phyloP scores from a whole-genome alignment of 192 early-diverging fungal genomes.

The Dissophora ornata region DNA sequence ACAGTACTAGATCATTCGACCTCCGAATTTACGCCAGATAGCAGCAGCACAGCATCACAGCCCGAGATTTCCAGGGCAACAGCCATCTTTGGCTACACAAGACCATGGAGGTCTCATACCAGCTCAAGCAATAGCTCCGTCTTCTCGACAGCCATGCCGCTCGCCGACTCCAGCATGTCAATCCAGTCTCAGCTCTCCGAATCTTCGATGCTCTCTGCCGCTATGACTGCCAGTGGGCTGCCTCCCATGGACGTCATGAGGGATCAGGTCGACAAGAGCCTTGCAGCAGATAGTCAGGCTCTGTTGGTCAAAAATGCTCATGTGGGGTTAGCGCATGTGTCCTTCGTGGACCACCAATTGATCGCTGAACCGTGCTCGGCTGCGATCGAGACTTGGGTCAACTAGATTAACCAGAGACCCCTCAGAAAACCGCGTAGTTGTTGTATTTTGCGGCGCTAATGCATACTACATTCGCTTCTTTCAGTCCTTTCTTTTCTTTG shows the following conservation, averaged over 20 bases:
- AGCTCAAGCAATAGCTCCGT: constrained; percentile 22
- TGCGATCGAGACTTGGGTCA: constrained; percentile 41
- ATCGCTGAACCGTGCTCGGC: constrained; percentile 48
- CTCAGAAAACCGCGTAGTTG: no score
- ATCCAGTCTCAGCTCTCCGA: constrained; percentile 37
- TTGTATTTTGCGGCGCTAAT: no score
- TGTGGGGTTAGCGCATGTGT: constrained; percentile 14
- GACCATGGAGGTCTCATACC: no score
- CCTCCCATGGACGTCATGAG: constrained; percentile 44
- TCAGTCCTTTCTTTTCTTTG: no score
- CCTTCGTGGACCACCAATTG: constrained; percentile 25
- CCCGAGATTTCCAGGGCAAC: no score
- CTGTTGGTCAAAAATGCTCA: constrained; percentile 40
- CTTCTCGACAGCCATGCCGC: constrained; percentile 17
- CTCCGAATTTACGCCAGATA: no score
- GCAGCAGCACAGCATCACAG: no score
- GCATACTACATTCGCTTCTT: no score
- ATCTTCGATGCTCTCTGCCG: constrained; percentile 37
- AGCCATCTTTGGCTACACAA: neutral
- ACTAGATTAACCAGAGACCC: no score
- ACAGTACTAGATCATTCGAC: no score
- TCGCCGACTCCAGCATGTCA: constrained; percentile 38
- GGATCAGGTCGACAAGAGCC: constrained; percentile 33
- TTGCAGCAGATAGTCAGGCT: constrained; percentile 30
- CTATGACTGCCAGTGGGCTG: constrained; percentile 30